phyloP scores from a whole-genome alignment of 2,329 filamentous ascomycete species.

The Cladophialophora exuberans region DNA sequence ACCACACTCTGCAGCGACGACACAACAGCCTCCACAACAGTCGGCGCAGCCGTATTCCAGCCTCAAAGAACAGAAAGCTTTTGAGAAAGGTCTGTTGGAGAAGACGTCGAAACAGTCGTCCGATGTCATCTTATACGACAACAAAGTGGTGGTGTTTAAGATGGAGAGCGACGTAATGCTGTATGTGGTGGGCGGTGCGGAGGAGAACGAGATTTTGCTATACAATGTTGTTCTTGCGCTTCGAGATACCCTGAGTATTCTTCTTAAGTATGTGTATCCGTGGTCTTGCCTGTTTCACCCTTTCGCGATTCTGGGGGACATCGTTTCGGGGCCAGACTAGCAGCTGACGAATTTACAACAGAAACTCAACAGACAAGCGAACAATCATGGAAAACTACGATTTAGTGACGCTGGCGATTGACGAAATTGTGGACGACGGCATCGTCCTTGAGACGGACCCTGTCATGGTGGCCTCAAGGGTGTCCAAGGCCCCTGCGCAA shows the following conservation, averaged over 20 bases:
- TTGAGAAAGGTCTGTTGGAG: conserved; percentile 92
- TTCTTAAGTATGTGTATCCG: conserved; percentile 86
- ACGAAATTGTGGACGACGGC: conserved; percentile 93
- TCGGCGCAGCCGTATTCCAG: conserved; percentile 72
- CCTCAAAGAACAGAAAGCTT: conserved; percentile 90
- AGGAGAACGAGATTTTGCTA: conserved; percentile 96
- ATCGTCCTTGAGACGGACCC: conserved; percentile 98
- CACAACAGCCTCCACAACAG: conserved; percentile 56
- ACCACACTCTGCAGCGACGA: conserved; percentile 63
- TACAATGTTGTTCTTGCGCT: conserved; percentile 94
- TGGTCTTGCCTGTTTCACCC: too few relatives aligned
- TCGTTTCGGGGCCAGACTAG: not conserved
- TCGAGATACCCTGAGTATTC: conserved; percentile 83
- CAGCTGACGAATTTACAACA: conserved; percentile 43
- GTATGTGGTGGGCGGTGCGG: conserved; percentile 86
- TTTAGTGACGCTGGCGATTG: conserved; percentile 87
- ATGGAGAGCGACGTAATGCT: conserved; percentile 96
- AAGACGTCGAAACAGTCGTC: conserved; percentile 96
- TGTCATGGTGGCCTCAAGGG: conserved; percentile 86
- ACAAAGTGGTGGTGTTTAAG: conserved; percentile 96
- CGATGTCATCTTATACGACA: conserved; percentile 97
- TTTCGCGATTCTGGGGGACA: too few relatives aligned
- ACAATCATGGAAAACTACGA: conserved; percentile 99
- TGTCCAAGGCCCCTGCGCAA: conserved; percentile 87
- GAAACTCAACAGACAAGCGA: conserved; percentile 94